Evolutionary conservation across 768 basidiomycete genomes (phyloP), one percentile per base, ranked within the genome.

Genomic region (Trametes coccinea): DNA sequence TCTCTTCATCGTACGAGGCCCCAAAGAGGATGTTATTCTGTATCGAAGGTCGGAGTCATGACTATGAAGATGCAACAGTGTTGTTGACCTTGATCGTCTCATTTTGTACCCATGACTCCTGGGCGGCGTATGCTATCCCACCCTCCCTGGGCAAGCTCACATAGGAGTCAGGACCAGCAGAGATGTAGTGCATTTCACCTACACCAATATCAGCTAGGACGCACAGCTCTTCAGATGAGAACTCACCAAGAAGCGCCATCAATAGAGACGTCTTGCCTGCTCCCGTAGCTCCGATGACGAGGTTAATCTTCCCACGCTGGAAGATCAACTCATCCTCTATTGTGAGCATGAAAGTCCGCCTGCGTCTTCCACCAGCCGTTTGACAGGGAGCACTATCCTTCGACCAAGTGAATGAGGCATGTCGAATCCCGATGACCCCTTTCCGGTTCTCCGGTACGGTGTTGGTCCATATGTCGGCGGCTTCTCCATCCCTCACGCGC

Each of bases 241-340:
- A n/a, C n/a, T n/a, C n/a, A 3, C 70, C 72, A 11, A 69, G 50
- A 16, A 62, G 34, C 17, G 66, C 53, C 44, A 67, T 53, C 29
- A 86, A 74, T 44, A 86, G 67, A 0, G 84, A 85, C 0, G 86
- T 87, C 72, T 87, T 88, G 5, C 86, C 86, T 1, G 74, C 71
- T 11, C 78, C 77, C 48, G 84, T 85, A n/a, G 84, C 80, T 0
- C 86, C 85, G 47, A 86, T 72, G 14, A 87, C 78, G 54, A 85
- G 73, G 61, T 87, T 87, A 50, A 86, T 77, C 62, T 73, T 67
- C 27, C 79, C 79, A 6, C 68, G 76, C 64, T 78, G 77, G 75
- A 88, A 88, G 4, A 78, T 48, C 0, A 88, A 56, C 50, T 85
- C 80, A 13, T 76, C 83, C 0, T 80, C 75, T 44, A 86, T 73